Conservation (phyloP, 176 grass and related monocot genomes). For the Zizania latifolia region DNA sequence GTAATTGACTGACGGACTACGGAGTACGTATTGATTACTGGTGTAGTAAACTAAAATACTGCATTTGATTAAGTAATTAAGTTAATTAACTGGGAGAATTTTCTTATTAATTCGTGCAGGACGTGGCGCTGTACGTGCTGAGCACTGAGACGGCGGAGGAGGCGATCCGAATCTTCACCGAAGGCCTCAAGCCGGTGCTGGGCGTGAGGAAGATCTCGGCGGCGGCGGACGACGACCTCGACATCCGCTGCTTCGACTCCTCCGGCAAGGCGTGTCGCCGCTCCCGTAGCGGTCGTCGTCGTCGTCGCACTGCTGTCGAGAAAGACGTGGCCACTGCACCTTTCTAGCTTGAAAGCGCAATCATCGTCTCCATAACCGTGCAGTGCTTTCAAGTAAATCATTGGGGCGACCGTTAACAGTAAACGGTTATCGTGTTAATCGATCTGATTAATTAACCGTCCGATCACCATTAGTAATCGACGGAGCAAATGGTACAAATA, state of each 20-base stretch:
- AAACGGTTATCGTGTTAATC: no score
- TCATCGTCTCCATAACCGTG: no score
- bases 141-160: conserved; percentile 41
- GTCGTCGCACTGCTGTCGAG: not conserved
- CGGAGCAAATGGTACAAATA: no score
- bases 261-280: not conserved
- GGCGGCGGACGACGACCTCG: conserved; percentile 2
- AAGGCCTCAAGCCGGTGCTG: conserved; percentile 20
- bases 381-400: no score
- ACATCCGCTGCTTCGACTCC: not conserved
- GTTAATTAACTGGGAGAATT: not conserved
- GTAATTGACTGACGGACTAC: no score
- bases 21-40: not conserved
- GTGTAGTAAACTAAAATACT: not conserved
- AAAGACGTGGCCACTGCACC: not conserved
- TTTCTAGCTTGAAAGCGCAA: no score
- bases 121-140: conserved; percentile 46
- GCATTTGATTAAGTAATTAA: not conserved
- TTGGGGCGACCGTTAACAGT: no score
- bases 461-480: no score
- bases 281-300: not conserved
- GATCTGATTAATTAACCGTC: no score
- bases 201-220: not conserved
- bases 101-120: conserved; percentile 12
- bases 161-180: conserved; percentile 46